phyloP scores from a whole-genome alignment of 345 rosid species.

The Lepidium africanum region DNA sequence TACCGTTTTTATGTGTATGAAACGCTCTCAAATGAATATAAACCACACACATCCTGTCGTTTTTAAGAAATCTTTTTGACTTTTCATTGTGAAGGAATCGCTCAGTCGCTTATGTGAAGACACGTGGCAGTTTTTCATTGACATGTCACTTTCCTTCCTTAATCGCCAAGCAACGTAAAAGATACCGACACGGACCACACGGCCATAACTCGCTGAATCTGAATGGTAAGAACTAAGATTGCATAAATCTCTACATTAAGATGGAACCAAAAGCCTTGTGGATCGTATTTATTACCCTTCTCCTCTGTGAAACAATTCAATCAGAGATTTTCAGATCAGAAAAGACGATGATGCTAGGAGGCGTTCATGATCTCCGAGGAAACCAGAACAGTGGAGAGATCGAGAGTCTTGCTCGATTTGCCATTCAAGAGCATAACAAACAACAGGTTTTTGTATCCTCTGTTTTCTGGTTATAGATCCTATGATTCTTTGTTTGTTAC shows the following conservation, averaged over 20 bases:
- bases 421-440: slow-evolving; percentile 54
- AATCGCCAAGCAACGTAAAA: slow-evolving; percentile 13
- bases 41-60: slow-evolving; percentile 5
- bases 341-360: slow-evolving; percentile 38
- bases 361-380: slow-evolving; percentile 27
- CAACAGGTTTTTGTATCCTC: slow-evolving; percentile 32
- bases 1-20: neutral
- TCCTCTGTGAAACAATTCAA: slow-evolving; percentile 17
- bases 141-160: slow-evolving; percentile 6
- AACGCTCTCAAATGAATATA: neutral
- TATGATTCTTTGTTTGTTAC: neutral
- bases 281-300: neutral
- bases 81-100: neutral
- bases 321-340: neutral
- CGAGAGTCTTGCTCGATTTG: slow-evolving; percentile 54
- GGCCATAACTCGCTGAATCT: slow-evolving; percentile 9
- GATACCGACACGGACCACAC: neutral
- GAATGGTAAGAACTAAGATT: neutral
- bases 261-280: slow-evolving; percentile 12
- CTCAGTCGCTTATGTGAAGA: neutral
- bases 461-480: neutral
- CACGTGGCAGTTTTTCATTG: neutral
- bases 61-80: neutral
- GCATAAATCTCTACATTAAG: neutral
- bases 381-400: slow-evolving; percentile 42